These are phyloP conservation scores for Hanseniaspora occidentalis DNA, from an alignment of 805 yeast genomes.

Conservation along the genomic window DNA sequence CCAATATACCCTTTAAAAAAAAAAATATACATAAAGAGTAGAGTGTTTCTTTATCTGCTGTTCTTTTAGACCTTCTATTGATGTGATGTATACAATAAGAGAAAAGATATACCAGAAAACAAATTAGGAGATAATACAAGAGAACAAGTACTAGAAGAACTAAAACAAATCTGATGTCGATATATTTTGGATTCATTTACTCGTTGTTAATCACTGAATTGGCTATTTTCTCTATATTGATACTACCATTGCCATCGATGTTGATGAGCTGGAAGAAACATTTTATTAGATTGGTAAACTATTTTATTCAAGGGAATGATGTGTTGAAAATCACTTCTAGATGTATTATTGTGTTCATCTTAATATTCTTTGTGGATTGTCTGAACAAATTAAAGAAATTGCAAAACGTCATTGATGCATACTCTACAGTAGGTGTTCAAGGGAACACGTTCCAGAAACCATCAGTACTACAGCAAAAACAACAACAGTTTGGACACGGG, in stretches of 20 bases:
- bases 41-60: too few relatives aligned
- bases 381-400: slow-evolving; percentile 72
- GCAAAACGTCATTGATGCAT: slow-evolving; percentile 20
- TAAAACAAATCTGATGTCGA: slow-evolving; percentile 13
- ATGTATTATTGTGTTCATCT: slow-evolving; percentile 72
- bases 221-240: slow-evolving; percentile 63
- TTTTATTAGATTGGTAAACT: slow-evolving; percentile 34
- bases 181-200: slow-evolving; percentile 39
- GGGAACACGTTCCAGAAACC: background rate
- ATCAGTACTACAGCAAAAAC: background rate
- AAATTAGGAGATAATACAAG: background rate
- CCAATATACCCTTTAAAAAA: too few relatives aligned
- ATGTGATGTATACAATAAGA: too few relatives aligned
- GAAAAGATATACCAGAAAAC: background rate
- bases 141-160: background rate
- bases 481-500: background rate
- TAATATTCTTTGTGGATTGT: slow-evolving; percentile 76
- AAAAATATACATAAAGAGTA: too few relatives aligned
- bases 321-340: slow-evolving; percentile 67
- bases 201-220: slow-evolving; percentile 69
- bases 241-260: slow-evolving; percentile 74
- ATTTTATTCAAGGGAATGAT: slow-evolving; percentile 38
- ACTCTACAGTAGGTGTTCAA: background rate
- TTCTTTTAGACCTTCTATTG: too few relatives aligned
- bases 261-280: slow-evolving; percentile 6